A percentile compares a stretch with the other conserved stretches of the same genome.
These are phyloP conservation scores for Russula dissimulans DNA, from an alignment of 768 basidiomycete species.

Conservation along the genomic window DNA sequence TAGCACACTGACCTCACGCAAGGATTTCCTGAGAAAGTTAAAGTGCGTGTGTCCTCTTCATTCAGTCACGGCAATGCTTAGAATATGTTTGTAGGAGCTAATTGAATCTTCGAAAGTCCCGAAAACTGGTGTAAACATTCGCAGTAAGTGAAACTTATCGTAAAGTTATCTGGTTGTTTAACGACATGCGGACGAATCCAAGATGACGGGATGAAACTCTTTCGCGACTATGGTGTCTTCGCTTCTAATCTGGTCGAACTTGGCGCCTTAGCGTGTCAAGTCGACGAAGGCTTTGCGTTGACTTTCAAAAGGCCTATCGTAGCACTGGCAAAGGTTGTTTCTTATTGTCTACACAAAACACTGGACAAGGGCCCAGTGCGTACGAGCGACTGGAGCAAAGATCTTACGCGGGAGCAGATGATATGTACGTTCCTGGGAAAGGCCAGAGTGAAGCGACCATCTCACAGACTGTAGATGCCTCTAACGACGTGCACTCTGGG, in stretches of 20 bases:
- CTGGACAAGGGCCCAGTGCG: slow-evolving; percentile 40
- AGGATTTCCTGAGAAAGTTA: slow-evolving; percentile 39
- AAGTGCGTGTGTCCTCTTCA: slow-evolving; percentile 23
- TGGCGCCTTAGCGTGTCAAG: slow-evolving; percentile 33
- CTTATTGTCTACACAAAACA: slow-evolving; percentile 31
- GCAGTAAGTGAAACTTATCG: slow-evolving; percentile 28
- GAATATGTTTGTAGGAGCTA: slow-evolving; percentile 29
- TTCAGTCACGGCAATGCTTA: not conserved
- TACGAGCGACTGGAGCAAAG: slow-evolving; percentile 37
- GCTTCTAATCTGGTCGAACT: slow-evolving; percentile 38
- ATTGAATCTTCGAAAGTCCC: slow-evolving; percentile 33
- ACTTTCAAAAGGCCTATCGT: slow-evolving; percentile 33
- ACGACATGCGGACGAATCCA: not conserved
- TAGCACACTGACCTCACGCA: not conserved
- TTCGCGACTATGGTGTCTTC: slow-evolving; percentile 37
- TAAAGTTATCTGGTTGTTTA: not conserved
- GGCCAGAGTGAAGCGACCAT: too few species aligned
- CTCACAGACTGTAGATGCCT: slow-evolving; percentile 34
- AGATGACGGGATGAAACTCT: slow-evolving; percentile 44
- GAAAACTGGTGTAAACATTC: slow-evolving; percentile 43
- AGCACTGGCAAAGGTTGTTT: slow-evolving; percentile 36
- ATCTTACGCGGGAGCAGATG: slow-evolving; percentile 31
- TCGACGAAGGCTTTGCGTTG: slow-evolving; percentile 30
- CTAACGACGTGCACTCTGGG: slow-evolving; percentile 42
- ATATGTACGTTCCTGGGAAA: slow-evolving; percentile 26